A percentile compares a stretch with the other conserved stretches of the same genome.
phyloP scores from a whole-genome alignment of 768 basidiomycete species.

The Candolleomyces eurysporus region DNA sequence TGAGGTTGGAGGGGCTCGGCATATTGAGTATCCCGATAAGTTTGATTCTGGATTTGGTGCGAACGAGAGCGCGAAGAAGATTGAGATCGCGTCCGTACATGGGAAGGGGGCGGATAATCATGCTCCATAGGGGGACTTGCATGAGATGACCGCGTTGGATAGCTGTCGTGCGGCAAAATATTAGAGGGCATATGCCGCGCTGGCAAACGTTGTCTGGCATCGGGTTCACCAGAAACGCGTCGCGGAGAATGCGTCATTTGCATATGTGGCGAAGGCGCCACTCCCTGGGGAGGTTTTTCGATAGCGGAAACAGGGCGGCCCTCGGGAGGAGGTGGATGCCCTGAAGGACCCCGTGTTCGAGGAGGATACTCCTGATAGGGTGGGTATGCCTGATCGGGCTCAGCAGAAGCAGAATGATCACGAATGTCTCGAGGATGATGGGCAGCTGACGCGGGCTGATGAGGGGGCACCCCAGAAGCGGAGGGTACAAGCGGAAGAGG shows the following conservation, averaged over 20 bases:
- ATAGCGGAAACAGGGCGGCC: slow-evolving; percentile 47
- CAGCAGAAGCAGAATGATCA: slow-evolving; percentile 41
- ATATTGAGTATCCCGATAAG: slow-evolving; percentile 44
- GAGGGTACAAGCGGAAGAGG: slow-evolving; percentile 23
- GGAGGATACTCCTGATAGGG: slow-evolving; percentile 7
- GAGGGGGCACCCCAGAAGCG: slow-evolving; percentile 34
- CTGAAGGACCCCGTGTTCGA: slow-evolving; percentile 37
- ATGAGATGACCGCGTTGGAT: slow-evolving; percentile 25
- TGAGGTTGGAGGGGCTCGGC: slow-evolving; percentile 45
- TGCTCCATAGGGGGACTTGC: slow-evolving; percentile 44
- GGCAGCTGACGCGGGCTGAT: slow-evolving; percentile 30
- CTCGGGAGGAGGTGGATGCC: slow-evolving; percentile 39
- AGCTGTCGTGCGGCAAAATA: slow-evolving; percentile 27
- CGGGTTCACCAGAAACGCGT: slow-evolving; percentile 41
- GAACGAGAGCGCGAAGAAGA: slow-evolving; percentile 53
- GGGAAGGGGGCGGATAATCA: slow-evolving; percentile 37
- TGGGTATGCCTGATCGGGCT: slow-evolving; percentile 35
- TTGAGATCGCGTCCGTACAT: slow-evolving; percentile 47
- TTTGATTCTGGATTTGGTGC: slow-evolving; percentile 38
- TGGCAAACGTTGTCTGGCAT: slow-evolving; percentile 45
- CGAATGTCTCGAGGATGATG: slow-evolving; percentile 36
- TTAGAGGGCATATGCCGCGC: slow-evolving; percentile 46
- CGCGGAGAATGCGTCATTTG: slow-evolving; percentile 40
- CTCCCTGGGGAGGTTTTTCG: slow-evolving; percentile 40
- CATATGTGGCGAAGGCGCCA: slow-evolving; percentile 41